Percentiles rank a stretch among this genome's conserved stretches.
Evolutionary conservation across 2,329 filamentous ascomycete species (phyloP).

Genomic region (Bertia moriformis): DNA sequence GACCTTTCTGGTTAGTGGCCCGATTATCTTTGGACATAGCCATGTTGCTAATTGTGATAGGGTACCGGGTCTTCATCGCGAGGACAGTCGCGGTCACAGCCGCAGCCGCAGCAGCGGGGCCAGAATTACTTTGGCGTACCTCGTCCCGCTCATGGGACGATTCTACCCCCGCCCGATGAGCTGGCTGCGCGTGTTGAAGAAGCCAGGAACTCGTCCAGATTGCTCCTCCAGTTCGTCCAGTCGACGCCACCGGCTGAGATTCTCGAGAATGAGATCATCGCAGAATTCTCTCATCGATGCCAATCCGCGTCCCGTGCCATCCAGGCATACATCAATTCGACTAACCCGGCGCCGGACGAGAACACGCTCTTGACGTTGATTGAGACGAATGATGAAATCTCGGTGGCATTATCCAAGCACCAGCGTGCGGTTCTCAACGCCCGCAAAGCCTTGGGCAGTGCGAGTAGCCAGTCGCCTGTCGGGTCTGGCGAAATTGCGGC

Average conservation of each 20-base stretch:
- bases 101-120: neutral
- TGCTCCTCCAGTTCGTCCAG: conserved; percentile 50
- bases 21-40: too few species aligned
- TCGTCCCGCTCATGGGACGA: too few species aligned
- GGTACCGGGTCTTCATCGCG: too few species aligned
- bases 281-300: conserved; percentile 51
- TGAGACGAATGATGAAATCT: conserved; percentile 55
- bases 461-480: neutral
- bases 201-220: conserved; percentile 50
- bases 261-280: conserved; percentile 42
- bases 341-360: conserved; percentile 39
- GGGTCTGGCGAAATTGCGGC: neutral
- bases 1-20: too few species aligned
- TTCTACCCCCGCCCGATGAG: conserved; percentile 35
- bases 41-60: too few species aligned
- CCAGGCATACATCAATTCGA: conserved; percentile 44
- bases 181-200: conserved; percentile 48
- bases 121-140: too few species aligned
- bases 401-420: conserved; percentile 47
- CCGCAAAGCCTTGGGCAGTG: neutral
- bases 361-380: conserved; percentile 54
- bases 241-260: conserved; percentile 45
- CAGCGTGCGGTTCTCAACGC: conserved; percentile 31
- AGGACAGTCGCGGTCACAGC: neutral
- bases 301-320: conserved; percentile 42